A percentile compares a stretch with the other conserved stretches of the same genome.
Conservation (phyloP, 2,329 filamentous ascomycete genomes). For the Pseudocercospora cruenta region DNA sequence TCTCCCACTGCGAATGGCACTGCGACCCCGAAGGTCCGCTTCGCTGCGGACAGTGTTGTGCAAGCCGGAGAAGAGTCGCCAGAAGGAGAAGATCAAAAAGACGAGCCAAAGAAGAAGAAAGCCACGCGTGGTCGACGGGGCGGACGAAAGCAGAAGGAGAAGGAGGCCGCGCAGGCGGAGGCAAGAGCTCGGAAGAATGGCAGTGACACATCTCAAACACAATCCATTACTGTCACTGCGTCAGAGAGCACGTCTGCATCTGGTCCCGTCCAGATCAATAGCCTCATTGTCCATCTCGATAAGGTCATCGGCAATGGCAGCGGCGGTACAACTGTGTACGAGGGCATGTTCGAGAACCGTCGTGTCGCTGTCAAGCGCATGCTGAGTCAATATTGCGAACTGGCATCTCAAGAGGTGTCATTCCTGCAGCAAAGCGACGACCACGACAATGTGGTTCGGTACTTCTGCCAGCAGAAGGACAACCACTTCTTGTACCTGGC, state of each 20-base stretch:
- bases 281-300: constrained; percentile 63
- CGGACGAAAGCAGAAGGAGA: constrained; percentile 50
- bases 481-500: constrained; percentile 95
- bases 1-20: background rate
- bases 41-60: constrained; percentile 22
- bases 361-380: constrained; percentile 96
- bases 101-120: constrained; percentile 49
- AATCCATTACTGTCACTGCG: constrained; percentile 49
- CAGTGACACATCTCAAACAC: constrained; percentile 31
- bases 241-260: constrained; percentile 47
- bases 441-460: constrained; percentile 94
- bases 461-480: constrained; percentile 88
- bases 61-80: constrained; percentile 24
- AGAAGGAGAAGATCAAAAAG: constrained; percentile 32
- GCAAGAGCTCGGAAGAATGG: constrained; percentile 41
- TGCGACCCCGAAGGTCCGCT: constrained; percentile 21
- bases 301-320: constrained; percentile 74
- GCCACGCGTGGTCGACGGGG: constrained; percentile 54
- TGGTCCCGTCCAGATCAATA: constrained; percentile 61
- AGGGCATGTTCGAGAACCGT: constrained; percentile 86
- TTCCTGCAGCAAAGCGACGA: constrained; percentile 91
- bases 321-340: constrained; percentile 95
- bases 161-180: constrained; percentile 40
- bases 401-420: constrained; percentile 91
- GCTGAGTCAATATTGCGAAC: constrained; percentile 93